These are phyloP conservation scores for Toxoplasma gondii DNA, from an alignment of 169 alveolate genomes.

Conservation along the genomic window DNA sequence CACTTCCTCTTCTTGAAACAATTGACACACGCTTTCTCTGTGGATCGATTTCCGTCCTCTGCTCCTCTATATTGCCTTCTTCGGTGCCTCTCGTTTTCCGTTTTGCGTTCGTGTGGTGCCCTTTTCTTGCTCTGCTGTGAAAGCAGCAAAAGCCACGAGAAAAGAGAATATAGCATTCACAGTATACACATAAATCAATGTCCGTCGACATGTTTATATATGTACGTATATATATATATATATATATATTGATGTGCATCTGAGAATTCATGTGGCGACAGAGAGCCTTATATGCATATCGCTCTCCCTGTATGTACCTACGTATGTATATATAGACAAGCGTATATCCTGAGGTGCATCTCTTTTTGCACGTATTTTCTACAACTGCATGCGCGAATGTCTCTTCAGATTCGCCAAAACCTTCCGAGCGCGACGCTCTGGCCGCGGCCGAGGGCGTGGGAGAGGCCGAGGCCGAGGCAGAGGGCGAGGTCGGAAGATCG, in stretches of 20 bases:
- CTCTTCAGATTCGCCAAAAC: slow-evolving; percentile 22
- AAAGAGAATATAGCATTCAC: not conserved
- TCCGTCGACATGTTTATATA: not conserved
- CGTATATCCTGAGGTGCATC: not conserved
- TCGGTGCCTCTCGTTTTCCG: not conserved
- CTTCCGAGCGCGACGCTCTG: not conserved
- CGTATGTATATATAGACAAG: not conserved
- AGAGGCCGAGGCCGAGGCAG: slow-evolving; percentile 29
- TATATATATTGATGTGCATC: not conserved
- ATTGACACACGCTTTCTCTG: no score
- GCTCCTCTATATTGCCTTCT: not conserved
- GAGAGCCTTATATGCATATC: no score
- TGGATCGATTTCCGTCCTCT: not conserved
- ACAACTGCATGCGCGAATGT: no score
- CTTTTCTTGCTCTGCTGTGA: not conserved
- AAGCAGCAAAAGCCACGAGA: not conserved
- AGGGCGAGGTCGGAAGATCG: slow-evolving; percentile 14
- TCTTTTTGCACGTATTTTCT: no score
- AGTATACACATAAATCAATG: not conserved
- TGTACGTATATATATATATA: no score
- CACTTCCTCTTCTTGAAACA: no score
- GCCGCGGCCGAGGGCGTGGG: slow-evolving; percentile 33
- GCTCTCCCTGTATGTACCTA: no score
- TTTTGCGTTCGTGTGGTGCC: not conserved
- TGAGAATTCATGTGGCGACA: no score